Conservation (phyloP, 306 rosid genomes). For the Ammopiptanthus mongolicus region DNA sequence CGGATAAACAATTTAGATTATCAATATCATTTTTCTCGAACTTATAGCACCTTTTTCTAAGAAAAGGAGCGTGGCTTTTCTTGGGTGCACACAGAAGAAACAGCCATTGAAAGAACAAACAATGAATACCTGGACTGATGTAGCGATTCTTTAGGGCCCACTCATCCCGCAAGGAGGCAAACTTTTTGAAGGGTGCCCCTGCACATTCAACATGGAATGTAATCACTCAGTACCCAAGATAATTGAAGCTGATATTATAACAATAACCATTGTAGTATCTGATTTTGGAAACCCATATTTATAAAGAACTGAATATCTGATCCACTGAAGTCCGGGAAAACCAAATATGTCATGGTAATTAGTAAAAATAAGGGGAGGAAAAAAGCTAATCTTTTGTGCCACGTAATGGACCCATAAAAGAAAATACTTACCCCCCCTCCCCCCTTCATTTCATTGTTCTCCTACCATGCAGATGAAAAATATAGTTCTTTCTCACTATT, state of each 20-base stretch:
- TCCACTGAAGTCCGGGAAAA: background rate
- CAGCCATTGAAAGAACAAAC: background rate
- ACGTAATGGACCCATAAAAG: background rate
- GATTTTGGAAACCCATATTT: background rate
- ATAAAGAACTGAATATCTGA: background rate
- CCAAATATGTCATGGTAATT: background rate
- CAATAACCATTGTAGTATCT: background rate
- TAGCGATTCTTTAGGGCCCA: constrained; percentile 94
- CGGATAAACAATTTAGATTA: too few relatives aligned
- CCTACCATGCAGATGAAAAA: background rate
- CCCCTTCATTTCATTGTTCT: constrained; percentile 3
- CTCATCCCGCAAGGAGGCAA: constrained; percentile 74
- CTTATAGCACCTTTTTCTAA: background rate
- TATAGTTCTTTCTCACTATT: background rate
- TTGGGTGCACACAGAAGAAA: background rate
- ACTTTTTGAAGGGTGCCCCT: constrained; percentile 94
- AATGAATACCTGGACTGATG: constrained; percentile 74
- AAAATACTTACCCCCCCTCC: background rate
- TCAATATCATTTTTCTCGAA: too few relatives aligned
- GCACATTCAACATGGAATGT: constrained; percentile 28
- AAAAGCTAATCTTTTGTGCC: background rate
- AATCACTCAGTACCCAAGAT: constrained; percentile 10
- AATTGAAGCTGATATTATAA: background rate
- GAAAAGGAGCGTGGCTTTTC: background rate
- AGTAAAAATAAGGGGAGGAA: background rate